Base-by-base conservation (phyloP, 768 basidiomycete genomes). In the Psilocybe cubensis region DNA sequence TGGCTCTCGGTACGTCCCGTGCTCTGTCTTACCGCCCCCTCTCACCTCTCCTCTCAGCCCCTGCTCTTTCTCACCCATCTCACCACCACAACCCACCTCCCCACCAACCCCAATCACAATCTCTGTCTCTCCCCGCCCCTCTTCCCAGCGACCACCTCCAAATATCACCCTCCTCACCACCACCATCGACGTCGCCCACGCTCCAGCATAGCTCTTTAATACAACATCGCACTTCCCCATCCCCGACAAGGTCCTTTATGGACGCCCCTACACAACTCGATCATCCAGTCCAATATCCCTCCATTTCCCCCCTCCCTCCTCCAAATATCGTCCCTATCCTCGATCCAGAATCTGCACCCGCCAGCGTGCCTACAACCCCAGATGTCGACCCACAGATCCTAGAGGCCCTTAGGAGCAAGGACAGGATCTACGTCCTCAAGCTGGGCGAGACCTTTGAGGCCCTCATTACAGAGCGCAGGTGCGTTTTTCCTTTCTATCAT, bases 321-420 rank as follows among this genome's bases (percentile, higher is more conserved):
- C n/a, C 53, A 61, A 48, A 58, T 49, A 38, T 27, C 47, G 29
- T 44, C 40, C 62, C 72, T 12, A 18, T 45, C 42, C 57, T 53
- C 44, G 63, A 58, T 43, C 57, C 55, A 35, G 68, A 72, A 14
- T 58, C 59, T 29, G 29, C 53, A 21, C 58, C 50, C 59, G 56
- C 63, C 54, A 63, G 42, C 45, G 24, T 58, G 46, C 44, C 61
- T 12, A 58, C 48, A 12, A 59, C 52, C 41, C 62, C 69, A 54
- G 90, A 90, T 59, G 83, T 86, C 61, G 92, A 94, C 77, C 80
- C 84, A 9, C 87, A 89, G 72, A 92, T 94, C 65, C 66, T 94
- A 65, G 92, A 94, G 70, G 92, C 93, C 20, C 88, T 94, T 61
- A 85, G 80, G 72, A 88, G 87, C 80, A 94, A 94, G 76, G 92